Evolutionary conservation across 2,329 filamentous ascomycete genomes (phyloP).

Genomic region (Diaporthe vexans): DNA sequence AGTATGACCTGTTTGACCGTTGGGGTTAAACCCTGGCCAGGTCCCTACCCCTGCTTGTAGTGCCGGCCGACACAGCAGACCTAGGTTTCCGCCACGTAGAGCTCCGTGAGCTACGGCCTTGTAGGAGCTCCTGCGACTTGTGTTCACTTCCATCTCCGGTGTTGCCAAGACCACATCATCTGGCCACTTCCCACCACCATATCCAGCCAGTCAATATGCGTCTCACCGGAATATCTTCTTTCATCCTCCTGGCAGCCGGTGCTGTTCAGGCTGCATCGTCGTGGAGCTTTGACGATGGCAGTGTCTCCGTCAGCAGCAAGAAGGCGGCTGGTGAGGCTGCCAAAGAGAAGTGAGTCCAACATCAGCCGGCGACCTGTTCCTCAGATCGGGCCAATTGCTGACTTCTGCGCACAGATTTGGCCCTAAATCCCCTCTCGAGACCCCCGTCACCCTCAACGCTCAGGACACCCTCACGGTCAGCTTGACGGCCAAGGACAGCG

Average conservation of each 20-base stretch:
- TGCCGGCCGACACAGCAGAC: slow-evolving; percentile 14
- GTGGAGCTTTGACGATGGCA: slow-evolving; percentile 83
- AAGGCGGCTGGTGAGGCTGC: slow-evolving; percentile 67
- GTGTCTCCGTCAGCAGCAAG: slow-evolving; percentile 75
- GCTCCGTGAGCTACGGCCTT: slow-evolving; percentile 25
- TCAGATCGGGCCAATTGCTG: slow-evolving; percentile 43
- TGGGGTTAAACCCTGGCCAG: slow-evolving; percentile 4
- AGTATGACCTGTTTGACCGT: not conserved
- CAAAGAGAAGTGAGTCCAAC: slow-evolving; percentile 74
- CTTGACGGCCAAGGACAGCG: slow-evolving; percentile 84
- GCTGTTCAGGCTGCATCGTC: slow-evolving; percentile 67
- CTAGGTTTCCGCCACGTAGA: slow-evolving; percentile 40
- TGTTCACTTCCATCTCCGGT: slow-evolving; percentile 34
- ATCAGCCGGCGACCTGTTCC: slow-evolving; percentile 20
- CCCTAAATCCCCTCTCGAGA: slow-evolving; percentile 71
- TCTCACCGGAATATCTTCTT: slow-evolving; percentile 56
- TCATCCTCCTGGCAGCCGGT: slow-evolving; percentile 64
- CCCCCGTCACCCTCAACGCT: slow-evolving; percentile 74
- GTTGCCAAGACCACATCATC: slow-evolving; percentile 32
- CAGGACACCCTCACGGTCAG: slow-evolving; percentile 84
- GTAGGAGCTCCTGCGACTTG: slow-evolving; percentile 25
- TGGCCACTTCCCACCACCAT: slow-evolving; percentile 29
- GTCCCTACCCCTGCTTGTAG: not conserved
- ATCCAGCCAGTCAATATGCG: slow-evolving; percentile 53
- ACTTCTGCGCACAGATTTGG: slow-evolving; percentile 64